Base-by-base conservation (phyloP, 2,329 filamentous ascomycete genomes). In the Aspergillus floridensis region DNA sequence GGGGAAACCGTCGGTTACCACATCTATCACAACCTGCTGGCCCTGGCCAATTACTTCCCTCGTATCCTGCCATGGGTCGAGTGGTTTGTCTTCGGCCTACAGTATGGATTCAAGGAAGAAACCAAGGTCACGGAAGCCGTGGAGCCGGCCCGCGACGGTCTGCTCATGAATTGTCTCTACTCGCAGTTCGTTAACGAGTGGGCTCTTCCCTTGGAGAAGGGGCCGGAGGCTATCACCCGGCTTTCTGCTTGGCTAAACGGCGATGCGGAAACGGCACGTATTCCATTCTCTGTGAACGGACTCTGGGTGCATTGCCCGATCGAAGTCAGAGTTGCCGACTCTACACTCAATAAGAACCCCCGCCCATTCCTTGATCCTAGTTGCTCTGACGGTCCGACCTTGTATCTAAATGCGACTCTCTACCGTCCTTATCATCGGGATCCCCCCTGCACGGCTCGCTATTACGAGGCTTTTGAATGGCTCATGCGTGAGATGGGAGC, bases 131-230 rank as follows among this genome's bases (percentile, higher is more conserved):
- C 86, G 46, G 82, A 83, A n/a, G 93, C 89, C 5, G 85, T 97
- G 19, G 90, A 97, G 75, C 87, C 89, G 22, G 90, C 89, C 63
- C 86, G 89, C 60, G 81, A 88, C 64, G 93, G 92, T 12, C 84
- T 98, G 49, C 82, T 97, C 55, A 93, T 99, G 90, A 95, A 99
- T 79, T 99, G 95, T 71, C 84, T 98, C 5, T 99, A 97, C 80
- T 93, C 90, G n/a, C 95, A 99, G 72, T 96, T 92, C 69, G 95
- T 99, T 65, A 97, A 99, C 74, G 95, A 99, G 74, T 99, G 95
- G 95, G 93, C 93, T 0, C 84, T 99, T 6, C 93, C 95, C 1
- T 82, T 99, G 1, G 81, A 86, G 63, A 89, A 89, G 66, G 95
- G 95, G 0, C 93, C 93, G 14, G 93, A 97, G 76, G 93, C 92